phyloP scores from a whole-genome alignment of 1,139 yeast genomes.

The Yamadazyma siamensis region DNA sequence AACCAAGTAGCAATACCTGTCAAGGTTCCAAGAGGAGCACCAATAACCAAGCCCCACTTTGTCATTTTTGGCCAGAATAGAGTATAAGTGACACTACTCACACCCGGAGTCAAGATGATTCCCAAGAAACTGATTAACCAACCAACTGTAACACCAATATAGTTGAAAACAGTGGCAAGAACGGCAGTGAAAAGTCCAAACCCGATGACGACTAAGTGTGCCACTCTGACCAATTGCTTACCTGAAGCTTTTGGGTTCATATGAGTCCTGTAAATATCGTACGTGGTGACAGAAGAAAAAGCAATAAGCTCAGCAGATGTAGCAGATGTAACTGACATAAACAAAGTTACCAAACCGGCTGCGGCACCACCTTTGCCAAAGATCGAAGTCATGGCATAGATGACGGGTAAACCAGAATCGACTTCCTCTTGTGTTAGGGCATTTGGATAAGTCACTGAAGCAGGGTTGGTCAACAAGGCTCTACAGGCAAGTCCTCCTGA shows the following conservation, averaged over 20 bases:
- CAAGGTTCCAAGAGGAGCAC: constrained; percentile 46
- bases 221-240: constrained; percentile 24
- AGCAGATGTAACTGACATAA: constrained; percentile 38
- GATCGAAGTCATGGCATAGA: constrained; percentile 20
- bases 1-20: constrained; percentile 49
- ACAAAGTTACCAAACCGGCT: constrained; percentile 30
- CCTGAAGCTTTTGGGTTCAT: constrained; percentile 33
- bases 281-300: constrained; percentile 33
- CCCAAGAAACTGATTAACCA: constrained; percentile 34
- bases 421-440: constrained; percentile 16
- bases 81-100: constrained; percentile 29
- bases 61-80: constrained; percentile 51
- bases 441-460: constrained; percentile 25
- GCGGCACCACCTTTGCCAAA: constrained; percentile 36
- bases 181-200: constrained; percentile 28
- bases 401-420: constrained; percentile 20
- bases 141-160: constrained; percentile 25
- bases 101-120: constrained; percentile 32
- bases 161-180: constrained; percentile 28
- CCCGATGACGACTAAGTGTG: constrained; percentile 23
- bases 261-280: constrained; percentile 33
- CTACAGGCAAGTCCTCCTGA: constrained; percentile 32
- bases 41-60: constrained; percentile 33
- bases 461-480: constrained; percentile 30
- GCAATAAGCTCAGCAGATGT: constrained; percentile 37